Evolutionary conservation across 768 basidiomycete species (phyloP), one percentile per base, ranked within the genome.

Genomic region (Mrakia blollopis): DNA sequence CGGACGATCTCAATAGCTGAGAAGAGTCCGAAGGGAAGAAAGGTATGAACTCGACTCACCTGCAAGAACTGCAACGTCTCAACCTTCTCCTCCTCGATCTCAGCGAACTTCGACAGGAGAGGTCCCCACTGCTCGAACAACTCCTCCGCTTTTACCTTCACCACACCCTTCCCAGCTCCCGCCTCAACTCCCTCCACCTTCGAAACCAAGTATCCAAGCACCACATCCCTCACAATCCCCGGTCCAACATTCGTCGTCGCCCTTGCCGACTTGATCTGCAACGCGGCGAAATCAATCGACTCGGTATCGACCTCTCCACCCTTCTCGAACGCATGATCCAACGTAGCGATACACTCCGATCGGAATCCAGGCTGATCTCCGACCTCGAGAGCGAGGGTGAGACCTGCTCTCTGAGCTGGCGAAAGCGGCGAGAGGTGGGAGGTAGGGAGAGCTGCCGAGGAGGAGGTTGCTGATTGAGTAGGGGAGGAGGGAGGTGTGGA

Each of bases 301-400:
- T 94, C 94, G 83, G 97, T 94, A 80, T 96, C 93, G 65, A 96
- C 90, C 16, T 90, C 91, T 85, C 97, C 94, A 3, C 88, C 90
- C 84, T 99, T 96, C 13, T 89, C 87, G 83, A 96, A 95, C 35
- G 95, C 95, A 78, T 96, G 91, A 74, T 93, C 92, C 70, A 99
- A 88, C 28, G 93, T 94, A 78, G 91, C 90, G n/a, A 85, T 69
- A 39, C 82, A 83, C 80, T 84, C 84, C 16, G 67, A 71, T 62
- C 80, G 79, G 79, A 84, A 85, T 2, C 81, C 81, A 13, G 81
- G 78, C 16, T 81, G 79, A 7, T 81, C 80, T 44, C 81, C 80
- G 30, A 79, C 78, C 44, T 80, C 79, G 63, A 82, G 75, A 11
- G 78, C 75, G 28, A 81, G 72, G 5, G 78, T 74, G 37, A 82